Conservation (phyloP, 2,329 filamentous ascomycete genomes). For the Simplicillium sp. region DNA sequence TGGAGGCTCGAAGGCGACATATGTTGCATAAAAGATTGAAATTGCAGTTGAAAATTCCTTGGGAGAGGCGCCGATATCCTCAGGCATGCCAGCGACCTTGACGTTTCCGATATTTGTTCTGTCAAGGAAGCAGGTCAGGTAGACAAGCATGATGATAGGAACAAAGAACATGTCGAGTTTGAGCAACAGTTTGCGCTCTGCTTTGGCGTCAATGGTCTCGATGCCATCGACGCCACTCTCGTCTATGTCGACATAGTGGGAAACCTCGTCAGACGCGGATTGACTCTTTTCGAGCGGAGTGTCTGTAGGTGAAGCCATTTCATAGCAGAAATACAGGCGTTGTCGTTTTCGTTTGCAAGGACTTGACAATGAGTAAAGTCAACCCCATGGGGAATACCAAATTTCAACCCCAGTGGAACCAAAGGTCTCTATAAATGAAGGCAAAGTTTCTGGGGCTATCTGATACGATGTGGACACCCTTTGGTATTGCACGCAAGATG, state of each 20-base stretch:
- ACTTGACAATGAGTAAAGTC: background rate
- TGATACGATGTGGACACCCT: background rate
- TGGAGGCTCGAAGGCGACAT: constrained; percentile 19
- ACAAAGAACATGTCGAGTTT: constrained; percentile 22
- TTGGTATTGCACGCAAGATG: too few relatives aligned
- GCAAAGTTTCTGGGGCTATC: background rate
- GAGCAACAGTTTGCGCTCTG: constrained; percentile 18
- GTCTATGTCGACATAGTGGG: background rate
- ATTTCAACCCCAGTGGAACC: background rate
- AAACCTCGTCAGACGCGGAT: background rate
- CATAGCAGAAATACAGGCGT: background rate
- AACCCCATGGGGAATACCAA: background rate
- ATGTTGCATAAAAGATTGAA: constrained; percentile 21
- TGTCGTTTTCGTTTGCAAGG: background rate
- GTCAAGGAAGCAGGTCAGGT: constrained; percentile 45
- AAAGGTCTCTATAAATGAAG: background rate
- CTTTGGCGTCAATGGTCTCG: constrained; percentile 15
- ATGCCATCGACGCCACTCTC: constrained; percentile 3
- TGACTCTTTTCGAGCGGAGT: constrained; percentile 1
- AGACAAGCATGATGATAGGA: constrained; percentile 44
- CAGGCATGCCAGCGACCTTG: constrained; percentile 21
- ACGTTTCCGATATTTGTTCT: constrained; percentile 37
- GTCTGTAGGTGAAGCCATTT: background rate
- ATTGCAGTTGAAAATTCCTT: constrained; percentile 21
- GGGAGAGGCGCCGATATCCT: constrained; percentile 19